Percentiles rank a stretch among this genome's conserved stretches.
Conservation (phyloP, 2,329 filamentous ascomycete species). For the Ilyonectria mors-panacis region DNA sequence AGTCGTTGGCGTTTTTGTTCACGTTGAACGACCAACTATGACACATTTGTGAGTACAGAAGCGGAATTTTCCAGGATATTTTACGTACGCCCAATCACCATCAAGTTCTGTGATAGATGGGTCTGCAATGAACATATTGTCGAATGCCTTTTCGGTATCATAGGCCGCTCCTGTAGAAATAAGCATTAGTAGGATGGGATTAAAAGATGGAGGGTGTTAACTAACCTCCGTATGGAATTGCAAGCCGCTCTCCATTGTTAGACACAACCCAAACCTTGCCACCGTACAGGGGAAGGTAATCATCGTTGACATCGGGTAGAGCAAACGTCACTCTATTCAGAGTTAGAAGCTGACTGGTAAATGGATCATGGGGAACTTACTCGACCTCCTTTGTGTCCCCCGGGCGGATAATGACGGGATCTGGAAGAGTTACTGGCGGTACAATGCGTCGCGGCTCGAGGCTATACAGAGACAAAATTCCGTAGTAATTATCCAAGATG, state of each 20-base stretch:
- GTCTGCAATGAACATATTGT: constrained; percentile 53
- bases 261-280: constrained; percentile 60
- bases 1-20: constrained; percentile 47
- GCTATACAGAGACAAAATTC: constrained; percentile 47
- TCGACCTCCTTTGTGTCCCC: constrained; percentile 48
- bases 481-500: constrained; percentile 49
- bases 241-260: constrained; percentile 58
- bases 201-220: background rate
- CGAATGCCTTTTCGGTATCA: constrained; percentile 57
- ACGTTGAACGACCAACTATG: constrained; percentile 54
- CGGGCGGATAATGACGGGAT: constrained; percentile 45
- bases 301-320: constrained; percentile 50
- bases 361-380: constrained; percentile 34
- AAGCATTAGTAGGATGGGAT: background rate
- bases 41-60: constrained; percentile 4
- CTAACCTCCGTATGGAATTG: constrained; percentile 59
- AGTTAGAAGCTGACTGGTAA: background rate
- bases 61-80: background rate
- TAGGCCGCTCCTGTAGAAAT: constrained; percentile 52
- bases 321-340: constrained; percentile 48
- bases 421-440: constrained; percentile 50
- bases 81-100: constrained; percentile 44
- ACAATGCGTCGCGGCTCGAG: constrained; percentile 48
- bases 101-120: constrained; percentile 46
- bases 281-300: constrained; percentile 59